Conservation (phyloP, 2,329 filamentous ascomycete species). For the Tolypocladium inflatum region DNA sequence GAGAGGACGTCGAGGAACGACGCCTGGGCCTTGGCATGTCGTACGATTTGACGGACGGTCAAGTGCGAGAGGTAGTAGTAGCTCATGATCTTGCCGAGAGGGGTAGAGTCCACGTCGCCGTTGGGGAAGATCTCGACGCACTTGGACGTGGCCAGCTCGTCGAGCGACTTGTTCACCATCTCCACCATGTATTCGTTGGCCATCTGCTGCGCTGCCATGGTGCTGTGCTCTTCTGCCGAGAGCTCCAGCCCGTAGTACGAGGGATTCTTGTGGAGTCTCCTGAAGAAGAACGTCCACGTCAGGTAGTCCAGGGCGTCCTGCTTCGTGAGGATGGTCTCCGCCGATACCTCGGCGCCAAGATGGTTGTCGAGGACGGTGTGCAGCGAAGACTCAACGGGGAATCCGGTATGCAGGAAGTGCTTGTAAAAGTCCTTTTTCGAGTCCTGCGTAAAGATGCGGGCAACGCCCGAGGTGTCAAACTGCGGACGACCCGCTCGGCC, state of each 20-base stretch:
- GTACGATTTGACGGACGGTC: conserved; percentile 78
- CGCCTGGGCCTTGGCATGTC: conserved; percentile 64
- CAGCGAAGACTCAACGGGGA: conserved; percentile 91
- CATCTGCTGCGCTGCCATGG: conserved; percentile 69
- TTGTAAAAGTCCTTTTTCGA: conserved; percentile 99
- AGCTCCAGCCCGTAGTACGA: conserved; percentile 97
- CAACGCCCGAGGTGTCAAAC: conserved; percentile 92
- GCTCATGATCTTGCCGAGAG: conserved; percentile 96
- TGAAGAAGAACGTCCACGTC: conserved; percentile 99
- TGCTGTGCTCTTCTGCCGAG: conserved; percentile 84
- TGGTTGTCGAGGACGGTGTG: conserved; percentile 98
- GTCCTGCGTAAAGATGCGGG: conserved; percentile 94
- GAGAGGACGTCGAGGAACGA: conserved; percentile 74
- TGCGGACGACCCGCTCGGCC: conserved; percentile 91
- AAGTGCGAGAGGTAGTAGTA: conserved; percentile 98
- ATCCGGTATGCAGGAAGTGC: conserved; percentile 95
- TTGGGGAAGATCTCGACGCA: conserved; percentile 79
- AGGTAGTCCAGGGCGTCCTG: conserved; percentile 96
- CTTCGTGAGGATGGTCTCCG: conserved; percentile 85
- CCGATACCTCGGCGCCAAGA: conserved; percentile 86
- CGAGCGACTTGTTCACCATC: conserved; percentile 79
- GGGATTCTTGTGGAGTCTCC: conserved; percentile 92
- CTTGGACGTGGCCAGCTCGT: conserved; percentile 71
- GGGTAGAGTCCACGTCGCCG: conserved; percentile 81
- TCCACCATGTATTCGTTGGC: conserved; percentile 94